Conservation (phyloP, 2,329 filamentous ascomycete species). For the Fusarium xyrophilum region DNA sequence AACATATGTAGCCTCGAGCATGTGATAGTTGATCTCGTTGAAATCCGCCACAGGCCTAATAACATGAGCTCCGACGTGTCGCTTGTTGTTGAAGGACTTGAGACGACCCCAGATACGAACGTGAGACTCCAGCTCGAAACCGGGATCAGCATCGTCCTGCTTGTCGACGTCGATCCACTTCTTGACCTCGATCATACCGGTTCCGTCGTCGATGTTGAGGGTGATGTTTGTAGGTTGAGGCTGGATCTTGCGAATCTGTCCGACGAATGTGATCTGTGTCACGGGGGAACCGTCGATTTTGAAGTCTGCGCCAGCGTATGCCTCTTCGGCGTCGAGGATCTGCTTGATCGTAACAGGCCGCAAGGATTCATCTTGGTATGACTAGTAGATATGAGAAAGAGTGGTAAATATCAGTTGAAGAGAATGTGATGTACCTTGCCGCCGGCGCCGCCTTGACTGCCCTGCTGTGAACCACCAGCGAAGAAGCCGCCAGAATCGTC, state of each 20-base stretch:
- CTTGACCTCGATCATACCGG: constrained; percentile 89
- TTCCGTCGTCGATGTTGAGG: constrained; percentile 94
- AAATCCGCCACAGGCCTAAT: constrained; percentile 81
- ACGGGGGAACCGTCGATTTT: constrained; percentile 79
- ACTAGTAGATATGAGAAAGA: constrained; percentile 46
- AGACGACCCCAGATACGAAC: constrained; percentile 86
- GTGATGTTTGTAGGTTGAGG: constrained; percentile 90
- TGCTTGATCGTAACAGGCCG: constrained; percentile 97
- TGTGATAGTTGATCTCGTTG: constrained; percentile 92
- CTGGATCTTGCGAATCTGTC: constrained; percentile 86
- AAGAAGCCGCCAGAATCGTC: constrained; percentile 70
- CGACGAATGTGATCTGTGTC: constrained; percentile 79
- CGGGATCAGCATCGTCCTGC: constrained; percentile 54
- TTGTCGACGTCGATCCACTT: constrained; percentile 78
- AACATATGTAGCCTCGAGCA: constrained; percentile 87
- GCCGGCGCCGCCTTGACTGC: constrained; percentile 57
- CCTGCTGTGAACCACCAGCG: constrained; percentile 64
- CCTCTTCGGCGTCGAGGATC: constrained; percentile 80
- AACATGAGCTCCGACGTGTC: constrained; percentile 79
- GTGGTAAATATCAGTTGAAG: background rate
- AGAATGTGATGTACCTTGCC: constrained; percentile 50
- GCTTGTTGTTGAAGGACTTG: constrained; percentile 83
- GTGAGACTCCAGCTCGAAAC: constrained; percentile 76
- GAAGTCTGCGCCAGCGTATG: constrained; percentile 76
- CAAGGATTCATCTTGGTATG: constrained; percentile 81